Conservation (phyloP, 1,284 basidiomycete genomes). For the Boletus sp. region DNA sequence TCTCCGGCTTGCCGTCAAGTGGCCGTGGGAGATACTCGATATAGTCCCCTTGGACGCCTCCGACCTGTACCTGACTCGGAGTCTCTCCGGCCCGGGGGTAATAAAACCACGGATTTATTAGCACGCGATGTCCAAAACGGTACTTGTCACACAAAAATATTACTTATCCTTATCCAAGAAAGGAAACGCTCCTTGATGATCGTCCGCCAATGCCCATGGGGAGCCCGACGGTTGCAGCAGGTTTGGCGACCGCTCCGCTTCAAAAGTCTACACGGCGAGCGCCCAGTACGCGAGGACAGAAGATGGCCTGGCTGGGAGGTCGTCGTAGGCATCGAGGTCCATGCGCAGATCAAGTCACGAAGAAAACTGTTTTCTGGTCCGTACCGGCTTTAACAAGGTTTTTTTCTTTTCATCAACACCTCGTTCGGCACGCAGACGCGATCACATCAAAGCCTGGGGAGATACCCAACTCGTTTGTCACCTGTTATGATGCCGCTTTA, state of each 20-base stretch:
- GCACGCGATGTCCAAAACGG: slow-evolving; percentile 7
- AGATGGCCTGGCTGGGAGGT: slow-evolving; percentile 75
- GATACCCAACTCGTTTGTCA: slow-evolving; percentile 73
- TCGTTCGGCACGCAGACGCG: slow-evolving; percentile 37
- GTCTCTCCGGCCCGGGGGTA: no score
- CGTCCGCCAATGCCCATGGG: slow-evolving; percentile 19
- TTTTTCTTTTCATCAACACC: neutral
- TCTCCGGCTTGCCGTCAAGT: neutral
- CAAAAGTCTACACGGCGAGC: slow-evolving; percentile 14
- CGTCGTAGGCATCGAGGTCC: slow-evolving; percentile 92
- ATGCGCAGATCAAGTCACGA: slow-evolving; percentile 87
- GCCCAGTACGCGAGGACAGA: slow-evolving; percentile 28
- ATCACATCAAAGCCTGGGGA: slow-evolving; percentile 50
- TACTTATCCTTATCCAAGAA: slow-evolving; percentile 11
- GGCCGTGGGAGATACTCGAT: neutral
- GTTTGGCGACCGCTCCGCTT: slow-evolving; percentile 10
- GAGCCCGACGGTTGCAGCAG: slow-evolving; percentile 12
- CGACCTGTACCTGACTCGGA: no score
- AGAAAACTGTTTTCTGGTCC: slow-evolving; percentile 88
- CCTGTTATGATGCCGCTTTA: slow-evolving; percentile 84
- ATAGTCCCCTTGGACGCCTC: no score
- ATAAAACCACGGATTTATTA: no score
- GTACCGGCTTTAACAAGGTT: slow-evolving; percentile 21
- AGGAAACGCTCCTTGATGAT: slow-evolving; percentile 26
- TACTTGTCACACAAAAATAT: neutral